phyloP scores from a whole-genome alignment of 2,329 filamentous ascomycete genomes.

The Talaromyces funiculosus region DNA sequence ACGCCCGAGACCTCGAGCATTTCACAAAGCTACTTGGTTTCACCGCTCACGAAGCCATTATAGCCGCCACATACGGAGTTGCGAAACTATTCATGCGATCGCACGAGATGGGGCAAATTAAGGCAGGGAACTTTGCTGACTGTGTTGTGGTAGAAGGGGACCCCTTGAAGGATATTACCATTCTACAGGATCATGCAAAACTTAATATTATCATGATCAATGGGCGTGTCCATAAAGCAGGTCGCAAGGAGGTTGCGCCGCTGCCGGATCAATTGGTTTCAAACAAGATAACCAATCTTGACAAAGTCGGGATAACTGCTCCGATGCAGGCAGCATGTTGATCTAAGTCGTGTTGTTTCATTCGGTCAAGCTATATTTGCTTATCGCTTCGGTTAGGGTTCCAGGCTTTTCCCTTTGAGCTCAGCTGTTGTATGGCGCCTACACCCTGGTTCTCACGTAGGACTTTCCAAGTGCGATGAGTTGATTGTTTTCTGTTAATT shows the following conservation, averaged over 20 bases:
- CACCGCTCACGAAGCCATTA: slow-evolving; percentile 41
- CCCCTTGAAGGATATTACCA: slow-evolving; percentile 37
- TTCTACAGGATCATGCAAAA: slow-evolving; percentile 41
- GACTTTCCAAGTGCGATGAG: background rate
- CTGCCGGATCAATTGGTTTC: background rate
- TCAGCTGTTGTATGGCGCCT: background rate
- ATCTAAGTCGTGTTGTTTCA: background rate
- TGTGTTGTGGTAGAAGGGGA: slow-evolving; percentile 45
- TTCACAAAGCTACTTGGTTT: slow-evolving; percentile 44
- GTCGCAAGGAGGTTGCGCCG: background rate
- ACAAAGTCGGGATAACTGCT: background rate
- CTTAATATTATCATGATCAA: slow-evolving; percentile 47
- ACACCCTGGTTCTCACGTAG: background rate
- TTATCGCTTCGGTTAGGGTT: background rate
- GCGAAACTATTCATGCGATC: slow-evolving; percentile 39
- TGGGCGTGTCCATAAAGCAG: slow-evolving; percentile 40
- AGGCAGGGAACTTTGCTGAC: slow-evolving; percentile 40
- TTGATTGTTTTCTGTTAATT: background rate
- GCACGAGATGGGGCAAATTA: slow-evolving; percentile 36
- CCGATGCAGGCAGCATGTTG: background rate
- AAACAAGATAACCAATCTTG: background rate
- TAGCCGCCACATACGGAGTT: slow-evolving; percentile 39
- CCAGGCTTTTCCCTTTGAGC: background rate
- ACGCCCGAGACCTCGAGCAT: slow-evolving; percentile 44
- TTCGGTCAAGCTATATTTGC: background rate